A percentile compares a stretch with the other conserved stretches of the same genome.
phyloP scores from a whole-genome alignment of 768 basidiomycete genomes.

The Candolleomyces efflorescens region DNA sequence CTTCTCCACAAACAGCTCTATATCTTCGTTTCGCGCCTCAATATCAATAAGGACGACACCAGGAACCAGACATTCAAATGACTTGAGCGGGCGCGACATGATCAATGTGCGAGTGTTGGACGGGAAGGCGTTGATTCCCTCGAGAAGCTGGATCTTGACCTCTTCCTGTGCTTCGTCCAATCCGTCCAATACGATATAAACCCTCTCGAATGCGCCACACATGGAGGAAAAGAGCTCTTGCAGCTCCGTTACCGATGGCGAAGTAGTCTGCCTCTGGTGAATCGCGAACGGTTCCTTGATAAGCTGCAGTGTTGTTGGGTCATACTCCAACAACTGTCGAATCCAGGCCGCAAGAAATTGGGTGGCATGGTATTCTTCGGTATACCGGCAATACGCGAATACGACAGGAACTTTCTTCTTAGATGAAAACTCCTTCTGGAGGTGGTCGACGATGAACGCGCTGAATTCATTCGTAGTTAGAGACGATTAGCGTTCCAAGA shows the following conservation, averaged over 20 bases:
- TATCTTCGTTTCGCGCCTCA: neutral
- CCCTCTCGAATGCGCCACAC: neutral
- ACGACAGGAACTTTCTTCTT: neutral
- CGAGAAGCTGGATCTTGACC: neutral
- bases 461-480: neutral
- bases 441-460: neutral
- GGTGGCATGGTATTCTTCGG: neutral
- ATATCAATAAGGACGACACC: neutral
- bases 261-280: neutral
- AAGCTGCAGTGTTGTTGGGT: neutral
- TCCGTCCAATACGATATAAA: neutral
- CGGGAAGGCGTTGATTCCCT: neutral
- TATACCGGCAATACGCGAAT: slow-evolving; percentile 2
- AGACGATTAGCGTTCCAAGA: neutral
- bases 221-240: neutral
- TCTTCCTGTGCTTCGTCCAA: neutral
- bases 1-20: neutral
- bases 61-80: neutral
- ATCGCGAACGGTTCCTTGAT: neutral
- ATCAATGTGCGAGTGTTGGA: neutral
- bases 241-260: neutral
- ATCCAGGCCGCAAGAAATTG: neutral
- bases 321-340: neutral
- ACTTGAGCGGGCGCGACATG: neutral
- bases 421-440: neutral